phyloP scores from a whole-genome alignment of 108 stramenopile genomes.

The Fragilariopsis cylindrus region DNA sequence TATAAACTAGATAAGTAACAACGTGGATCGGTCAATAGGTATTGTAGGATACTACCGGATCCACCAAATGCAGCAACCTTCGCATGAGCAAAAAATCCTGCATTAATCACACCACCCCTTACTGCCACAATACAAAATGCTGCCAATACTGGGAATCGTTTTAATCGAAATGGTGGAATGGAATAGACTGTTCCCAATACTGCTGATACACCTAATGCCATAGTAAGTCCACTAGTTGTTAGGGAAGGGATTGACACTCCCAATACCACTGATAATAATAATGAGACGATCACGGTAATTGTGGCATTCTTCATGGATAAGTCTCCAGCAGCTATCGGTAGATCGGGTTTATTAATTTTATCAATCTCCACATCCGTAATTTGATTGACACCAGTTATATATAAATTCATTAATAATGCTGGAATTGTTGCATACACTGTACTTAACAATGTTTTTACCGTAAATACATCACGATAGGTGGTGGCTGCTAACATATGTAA shows the following conservation, averaged over 20 bases:
- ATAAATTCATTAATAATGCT: conserved; percentile 92
- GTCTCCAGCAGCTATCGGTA: conserved; percentile 88
- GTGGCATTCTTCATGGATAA: conserved; percentile 59
- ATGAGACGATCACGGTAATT: conserved; percentile 49
- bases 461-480: conserved; percentile 54
- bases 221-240: conserved; percentile 62
- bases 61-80: conserved; percentile 55
- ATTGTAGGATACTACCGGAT: conserved; percentile 47
- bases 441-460: conserved; percentile 40
- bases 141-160: conserved; percentile 94
- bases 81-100: conserved; percentile 85
- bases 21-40: conserved; percentile 48
- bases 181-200: conserved; percentile 91
- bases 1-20: conserved; percentile 75
- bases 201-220: conserved; percentile 84
- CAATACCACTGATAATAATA: conserved; percentile 62
- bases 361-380: conserved; percentile 97
- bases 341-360: conserved; percentile 93
- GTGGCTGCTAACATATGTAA: conserved; percentile 85
- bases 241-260: conserved; percentile 59
- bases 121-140: conserved; percentile 94
- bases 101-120: conserved; percentile 92
- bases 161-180: conserved; percentile 81
- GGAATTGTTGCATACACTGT: conserved; percentile 82
- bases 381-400: conserved; percentile 97